Evolutionary conservation across 2,329 filamentous ascomycete species (phyloP), one percentile per base, ranked within the genome.

Genomic region (Diaporthe caulivora): DNA sequence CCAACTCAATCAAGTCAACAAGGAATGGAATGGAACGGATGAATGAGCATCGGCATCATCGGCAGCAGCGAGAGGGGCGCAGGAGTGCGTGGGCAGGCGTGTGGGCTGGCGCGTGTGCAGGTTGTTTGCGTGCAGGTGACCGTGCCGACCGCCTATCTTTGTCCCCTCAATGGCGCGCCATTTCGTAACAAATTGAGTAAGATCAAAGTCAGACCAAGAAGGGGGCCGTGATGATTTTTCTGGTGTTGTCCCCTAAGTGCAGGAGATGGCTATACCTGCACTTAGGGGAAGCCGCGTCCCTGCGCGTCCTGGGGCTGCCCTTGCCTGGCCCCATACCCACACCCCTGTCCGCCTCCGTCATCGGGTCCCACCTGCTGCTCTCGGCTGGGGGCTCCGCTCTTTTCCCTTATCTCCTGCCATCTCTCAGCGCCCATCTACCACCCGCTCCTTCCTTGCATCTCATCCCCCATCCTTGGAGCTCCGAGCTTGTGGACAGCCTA

Each of bases 171-270:
- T 24, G 26, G 42, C 62, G 55, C 55, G 31, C 69, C 31, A 44
- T 71, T 62, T 71, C 57, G 69, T 60, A 71, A 71, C 57, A 53
- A 54, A 71, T 71, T 71, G 69, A 49, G 69, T 71, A 71, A 71
- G 55, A 71, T 60, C 31, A 57, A 40, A 70, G 69, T 53, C 44
- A 54, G 47, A 54, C 55, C 26, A 71, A 58, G 55, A 71, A 71
- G 69, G 69, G 57, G 57, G 49, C 58, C 55, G 58, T 57, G 69
- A 71, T 71, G 55, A 71, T 71, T 62, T 62, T 71, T 71, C 69
- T 71, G 69, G 69, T 71, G 69, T 71, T 71, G 57, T 71, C 69
- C 69, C 69, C 69, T 71, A 71, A 71, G 69, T 71, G 69, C 69
- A 71, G 69, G 69, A n/a, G n/a, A n/a, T n/a, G n/a, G n/a, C n/a